Evolutionary conservation across 1,139 yeast species (phyloP).

Genomic region (Suhomyces maxii): DNA sequence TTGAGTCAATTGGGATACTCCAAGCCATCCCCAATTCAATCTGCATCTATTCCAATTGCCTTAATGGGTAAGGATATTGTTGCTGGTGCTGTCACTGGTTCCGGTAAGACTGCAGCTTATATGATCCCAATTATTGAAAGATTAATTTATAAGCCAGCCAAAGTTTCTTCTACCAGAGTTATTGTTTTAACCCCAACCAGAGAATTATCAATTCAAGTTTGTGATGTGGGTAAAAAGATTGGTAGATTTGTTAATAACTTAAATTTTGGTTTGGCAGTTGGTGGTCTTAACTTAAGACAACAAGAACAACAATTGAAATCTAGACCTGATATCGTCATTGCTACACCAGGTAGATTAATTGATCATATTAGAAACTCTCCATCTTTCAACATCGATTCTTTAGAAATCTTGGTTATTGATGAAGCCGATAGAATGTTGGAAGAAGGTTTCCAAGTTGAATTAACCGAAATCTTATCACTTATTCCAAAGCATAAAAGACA

Average conservation of each 20-base stretch:
- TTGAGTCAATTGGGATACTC: slow-evolving; percentile 76
- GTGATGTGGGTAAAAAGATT: slow-evolving; percentile 86
- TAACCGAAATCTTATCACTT: slow-evolving; percentile 82
- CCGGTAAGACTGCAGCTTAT: slow-evolving; percentile 98
- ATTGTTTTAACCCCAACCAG: slow-evolving; percentile 93
- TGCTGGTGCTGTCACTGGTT: slow-evolving; percentile 99
- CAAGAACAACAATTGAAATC: slow-evolving; percentile 92
- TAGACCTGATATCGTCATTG: slow-evolving; percentile 94
- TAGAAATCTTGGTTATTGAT: slow-evolving; percentile 89
- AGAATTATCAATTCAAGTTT: slow-evolving; percentile 94
- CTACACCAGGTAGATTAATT: slow-evolving; percentile 95
- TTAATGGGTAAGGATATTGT: slow-evolving; percentile 90
- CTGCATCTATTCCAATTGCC: slow-evolving; percentile 91
- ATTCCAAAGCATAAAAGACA: slow-evolving; percentile 87
- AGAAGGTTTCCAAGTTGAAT: slow-evolving; percentile 95
- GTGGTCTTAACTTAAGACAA: slow-evolving; percentile 91
- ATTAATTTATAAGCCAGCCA: slow-evolving; percentile 81
- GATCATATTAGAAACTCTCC: slow-evolving; percentile 96
- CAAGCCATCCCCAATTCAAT: slow-evolving; percentile 90
- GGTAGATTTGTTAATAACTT: slow-evolving; percentile 75
- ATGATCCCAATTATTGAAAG: slow-evolving; percentile 95
- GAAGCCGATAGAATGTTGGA: slow-evolving; percentile 99
- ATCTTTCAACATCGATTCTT: slow-evolving; percentile 83
- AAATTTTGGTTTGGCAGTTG: slow-evolving; percentile 90
- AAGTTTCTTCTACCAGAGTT: slow-evolving; percentile 84